Conservation (phyloP, 768 basidiomycete species). For the Peribolospora baueri region DNA sequence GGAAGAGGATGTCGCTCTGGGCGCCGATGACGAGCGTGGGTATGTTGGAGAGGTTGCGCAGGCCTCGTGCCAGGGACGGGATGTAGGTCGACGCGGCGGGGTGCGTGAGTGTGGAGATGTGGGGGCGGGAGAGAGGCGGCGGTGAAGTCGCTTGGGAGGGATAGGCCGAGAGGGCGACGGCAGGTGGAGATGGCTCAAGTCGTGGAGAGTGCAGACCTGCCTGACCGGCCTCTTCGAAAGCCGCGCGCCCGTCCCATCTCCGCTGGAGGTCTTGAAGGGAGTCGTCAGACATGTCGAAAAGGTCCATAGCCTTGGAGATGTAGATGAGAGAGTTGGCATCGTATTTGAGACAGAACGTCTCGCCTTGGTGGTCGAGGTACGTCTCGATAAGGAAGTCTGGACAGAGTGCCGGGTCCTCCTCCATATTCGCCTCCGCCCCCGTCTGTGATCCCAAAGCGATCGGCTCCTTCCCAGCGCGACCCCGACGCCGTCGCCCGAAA, state of each 20-base stretch:
- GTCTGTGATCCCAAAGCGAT: constrained; percentile 18
- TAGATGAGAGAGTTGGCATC: constrained; percentile 98
- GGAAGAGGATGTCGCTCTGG: constrained; percentile 88
- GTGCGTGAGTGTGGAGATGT: neutral
- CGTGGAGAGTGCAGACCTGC: constrained; percentile 1
- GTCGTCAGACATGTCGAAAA: constrained; percentile 77
- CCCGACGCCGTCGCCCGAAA: constrained; percentile 52
- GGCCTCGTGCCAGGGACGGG: constrained; percentile 39
- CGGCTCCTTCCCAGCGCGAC: neutral
- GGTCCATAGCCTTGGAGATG: constrained; percentile 96
- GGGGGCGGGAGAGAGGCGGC: constrained; percentile 23
- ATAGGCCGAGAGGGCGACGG: constrained; percentile 5
- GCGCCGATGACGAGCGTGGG: constrained; percentile 77
- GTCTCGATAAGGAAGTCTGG: constrained; percentile 98
- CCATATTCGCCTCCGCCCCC: constrained; percentile 6
- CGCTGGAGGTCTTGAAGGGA: constrained; percentile 41
- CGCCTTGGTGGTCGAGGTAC: constrained; percentile 72
- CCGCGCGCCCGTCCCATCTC: constrained; percentile 9
- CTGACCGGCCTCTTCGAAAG: neutral
- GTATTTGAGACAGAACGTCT: constrained; percentile 74
- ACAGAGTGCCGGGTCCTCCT: constrained; percentile 43
- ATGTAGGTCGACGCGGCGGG: constrained; percentile 9
- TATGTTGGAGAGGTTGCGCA: constrained; percentile 45
- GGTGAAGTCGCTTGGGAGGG: constrained; percentile 9
- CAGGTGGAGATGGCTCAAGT: neutral